Evolutionary conservation across 1,284 basidiomycete genomes (phyloP), one percentile per base, ranked within the genome.

Genomic region (Peniophora sp.): DNA sequence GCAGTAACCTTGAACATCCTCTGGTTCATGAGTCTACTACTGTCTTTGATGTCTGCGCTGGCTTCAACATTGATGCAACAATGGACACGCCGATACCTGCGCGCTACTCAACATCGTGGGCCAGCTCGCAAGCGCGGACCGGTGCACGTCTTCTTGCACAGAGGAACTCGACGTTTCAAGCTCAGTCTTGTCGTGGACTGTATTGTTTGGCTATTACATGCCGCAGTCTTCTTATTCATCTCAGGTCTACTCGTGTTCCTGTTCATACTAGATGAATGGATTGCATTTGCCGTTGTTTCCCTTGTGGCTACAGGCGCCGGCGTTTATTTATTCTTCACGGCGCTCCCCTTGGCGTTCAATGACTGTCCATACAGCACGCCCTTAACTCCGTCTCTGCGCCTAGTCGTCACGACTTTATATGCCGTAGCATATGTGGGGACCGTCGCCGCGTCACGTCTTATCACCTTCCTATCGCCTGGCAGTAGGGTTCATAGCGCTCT

Each of bases 1-100:
- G 55, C 64, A 15, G 35, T 65, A 3, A 50, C 62, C 22, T 63
- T 65, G 57, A 68, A 67, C 48, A 52, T 54, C 14, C 54, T 69
- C 14, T 70, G 67, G 68, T 69, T 71, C 55, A 52, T 57, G 3
- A 58, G 58, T 37, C 50, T 65, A 20, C 51, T 59, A 20, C 50
- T 59, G 45, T 57, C 52, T 47, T 47, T 60, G 14, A 36, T 55
- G 23, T 52, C 58, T 15, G 62, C 62, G 18, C 51, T 62, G 15
- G 48, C 57, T 37, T 56, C 59, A 43, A 58, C 57, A n/a, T 51
- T 62, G 8, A 54, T 54, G 10, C 58, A 62, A 39, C 59, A 60
- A 47, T 64, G 62, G 62, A 51, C 53, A 3, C 53, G 53, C 20
- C 42, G 52, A 11, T 61, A 58, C 34, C 50, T 61, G 15, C 57